phyloP scores from a whole-genome alignment of 1,139 yeast genomes.

The Saccharomyces hybrid region DNA sequence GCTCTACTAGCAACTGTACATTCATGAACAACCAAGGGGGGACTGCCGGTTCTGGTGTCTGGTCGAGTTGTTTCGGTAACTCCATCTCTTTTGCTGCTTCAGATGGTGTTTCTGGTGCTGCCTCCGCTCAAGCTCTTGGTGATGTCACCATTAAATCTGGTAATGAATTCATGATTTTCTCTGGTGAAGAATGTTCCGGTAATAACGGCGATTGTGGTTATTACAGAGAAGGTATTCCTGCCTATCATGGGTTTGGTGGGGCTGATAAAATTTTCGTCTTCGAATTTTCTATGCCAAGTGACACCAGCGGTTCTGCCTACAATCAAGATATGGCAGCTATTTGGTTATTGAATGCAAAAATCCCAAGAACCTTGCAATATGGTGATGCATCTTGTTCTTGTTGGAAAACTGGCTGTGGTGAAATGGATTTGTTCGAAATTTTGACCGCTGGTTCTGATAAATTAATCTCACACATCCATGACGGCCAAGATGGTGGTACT shows the following conservation, averaged over 20 bases:
- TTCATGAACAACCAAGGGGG: constrained; percentile 82
- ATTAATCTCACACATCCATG: constrained; percentile 77
- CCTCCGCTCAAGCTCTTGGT: constrained; percentile 51
- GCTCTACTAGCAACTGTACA: constrained; percentile 59
- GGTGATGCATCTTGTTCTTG: constrained; percentile 77
- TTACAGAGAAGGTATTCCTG: constrained; percentile 79
- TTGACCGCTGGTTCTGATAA: constrained; percentile 62
- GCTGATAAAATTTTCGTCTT: constrained; percentile 75
- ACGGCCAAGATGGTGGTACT: constrained; percentile 89
- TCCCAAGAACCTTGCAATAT: constrained; percentile 90
- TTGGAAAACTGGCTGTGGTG: constrained; percentile 97
- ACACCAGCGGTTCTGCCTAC: constrained; percentile 37
- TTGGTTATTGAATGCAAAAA: constrained; percentile 90
- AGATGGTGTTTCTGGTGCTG: constrained; percentile 64
- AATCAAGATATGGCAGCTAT: constrained; percentile 91
- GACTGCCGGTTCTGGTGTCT: constrained; percentile 72
- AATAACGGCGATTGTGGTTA: constrained; percentile 66
- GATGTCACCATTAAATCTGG: constrained; percentile 63
- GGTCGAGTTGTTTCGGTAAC: constrained; percentile 80
- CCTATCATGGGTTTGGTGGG: constrained; percentile 85
- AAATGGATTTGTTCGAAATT: constrained; percentile 85
- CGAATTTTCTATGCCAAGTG: constrained; percentile 87
- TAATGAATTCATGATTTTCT: constrained; percentile 70
- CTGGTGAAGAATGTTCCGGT: constrained; percentile 55
- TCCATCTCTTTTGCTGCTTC: constrained; percentile 74